phyloP scores from a whole-genome alignment of 352 stramenopile species.

The Phytopythium ostracodes region DNA sequence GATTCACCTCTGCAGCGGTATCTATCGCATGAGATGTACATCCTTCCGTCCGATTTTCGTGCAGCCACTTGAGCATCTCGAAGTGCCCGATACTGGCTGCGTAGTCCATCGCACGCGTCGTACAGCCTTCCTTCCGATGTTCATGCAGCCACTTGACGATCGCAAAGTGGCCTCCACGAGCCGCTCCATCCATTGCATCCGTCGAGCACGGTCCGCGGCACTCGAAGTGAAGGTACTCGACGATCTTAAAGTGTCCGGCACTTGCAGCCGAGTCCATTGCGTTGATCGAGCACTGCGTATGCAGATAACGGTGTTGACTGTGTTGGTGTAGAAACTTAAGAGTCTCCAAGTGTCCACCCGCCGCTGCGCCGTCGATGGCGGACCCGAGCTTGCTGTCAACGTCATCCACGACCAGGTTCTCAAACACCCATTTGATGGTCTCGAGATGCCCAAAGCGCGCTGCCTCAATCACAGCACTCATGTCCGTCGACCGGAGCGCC shows the following conservation, averaged over 20 bases:
- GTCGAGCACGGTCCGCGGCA: conserved; percentile 27
- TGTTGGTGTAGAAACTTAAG: conserved; percentile 28
- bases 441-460: conserved; percentile 17
- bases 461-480: conserved; percentile 21
- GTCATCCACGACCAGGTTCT: conserved; percentile 7
- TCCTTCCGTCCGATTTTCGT: conserved; percentile 19
- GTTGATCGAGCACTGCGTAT: conserved; percentile 21
- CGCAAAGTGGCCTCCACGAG: conserved; percentile 17
- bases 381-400: conserved; percentile 5
- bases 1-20: conserved; percentile 18
- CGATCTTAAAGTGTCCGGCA: conserved; percentile 22
- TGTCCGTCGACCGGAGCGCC: conserved; percentile 15
- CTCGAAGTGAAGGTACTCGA: conserved; percentile 25
- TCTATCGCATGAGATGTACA: conserved; percentile 25
- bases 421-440: conserved; percentile 15
- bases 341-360: conserved; percentile 23
- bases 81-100: conserved; percentile 24
- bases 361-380: conserved; percentile 23
- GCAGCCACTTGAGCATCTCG: conserved; percentile 22
- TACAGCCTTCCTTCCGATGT: conserved; percentile 28
- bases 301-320: background rate
- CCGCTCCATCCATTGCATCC: conserved; percentile 30
- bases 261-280: conserved; percentile 28
- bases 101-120: conserved; percentile 25
- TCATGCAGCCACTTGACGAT: conserved; percentile 30